Base-by-base conservation (phyloP, 2,329 filamentous ascomycete genomes). In the Trichothecium roseum region DNA sequence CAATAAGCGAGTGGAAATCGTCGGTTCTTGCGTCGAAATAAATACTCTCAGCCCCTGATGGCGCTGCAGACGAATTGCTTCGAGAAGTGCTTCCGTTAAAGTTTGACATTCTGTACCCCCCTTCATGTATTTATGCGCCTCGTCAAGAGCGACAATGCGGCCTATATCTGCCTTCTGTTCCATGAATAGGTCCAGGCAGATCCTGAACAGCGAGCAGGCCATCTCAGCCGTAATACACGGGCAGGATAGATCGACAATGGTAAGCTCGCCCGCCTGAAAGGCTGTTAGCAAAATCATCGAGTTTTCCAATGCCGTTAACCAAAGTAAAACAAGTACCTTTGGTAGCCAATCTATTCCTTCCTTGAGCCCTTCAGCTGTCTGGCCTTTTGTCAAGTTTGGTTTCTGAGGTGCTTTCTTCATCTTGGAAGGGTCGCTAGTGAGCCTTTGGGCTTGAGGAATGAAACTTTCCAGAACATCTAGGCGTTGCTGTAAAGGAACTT, bases 1-100 rank as follows among this genome's bases (percentile, higher is more conserved):
- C 0, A 88, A 64, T 0, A 91, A 65, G n/a, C 68, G 66, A 0
- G 76, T 73, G 0, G 78, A 79, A 4, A 88, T 66, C 0, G 79
- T 84, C 0, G 83, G 84, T 45, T 89, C 83, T 48, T 91, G 82
- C 0, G 83, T 88, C 0, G 81, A 78, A 24, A 89, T 78, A 28
- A 88, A 51, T 4, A 87, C 64, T 1, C 82, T 69, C 0, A 71
- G 66, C 1, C 69, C 81, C 1, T 77, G 56, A 49, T 88, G 83
- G 0, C 82, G 74, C 53, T 89, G 82, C 15, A 80, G 63, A 0
- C 83, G 71, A 42, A 88, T 80, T 0, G 72, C 69, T 0, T 66
- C 62, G 0, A 84, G 60, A 0, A 88, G 60, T 0, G 65, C 64
- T 6, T 80, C 64, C 0, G 80, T 86, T 17, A 88, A 64, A 0